Evolutionary conservation across 208 protist species (phyloP).

Genomic region (Trypanosomatidae sp.): DNA sequence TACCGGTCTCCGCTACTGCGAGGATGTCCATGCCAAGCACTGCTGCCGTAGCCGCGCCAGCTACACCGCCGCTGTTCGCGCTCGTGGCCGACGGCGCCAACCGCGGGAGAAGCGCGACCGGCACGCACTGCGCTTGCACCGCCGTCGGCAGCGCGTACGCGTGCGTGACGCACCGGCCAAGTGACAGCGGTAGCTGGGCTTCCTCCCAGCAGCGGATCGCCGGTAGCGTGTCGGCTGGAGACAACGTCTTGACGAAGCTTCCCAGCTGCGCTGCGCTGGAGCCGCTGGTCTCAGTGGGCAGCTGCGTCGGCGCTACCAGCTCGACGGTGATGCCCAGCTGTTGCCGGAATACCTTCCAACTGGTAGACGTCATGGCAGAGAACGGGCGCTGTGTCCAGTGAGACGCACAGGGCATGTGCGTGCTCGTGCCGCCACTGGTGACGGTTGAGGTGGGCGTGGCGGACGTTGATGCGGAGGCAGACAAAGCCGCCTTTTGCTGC

Average conservation of each 20-base stretch:
- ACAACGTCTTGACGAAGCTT: background rate
- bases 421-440: background rate
- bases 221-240: conserved; percentile 17
- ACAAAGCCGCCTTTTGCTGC: conserved; percentile 9
- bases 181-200: conserved; percentile 52
- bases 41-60: background rate
- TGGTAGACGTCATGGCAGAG: conserved; percentile 53
- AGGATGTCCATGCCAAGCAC: conserved; percentile 72
- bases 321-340: conserved; percentile 74
- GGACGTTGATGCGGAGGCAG: conserved; percentile 4
- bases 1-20: conserved; percentile 92
- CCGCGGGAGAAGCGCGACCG: conserved; percentile 33
- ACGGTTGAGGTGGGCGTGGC: background rate
- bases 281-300: background rate
- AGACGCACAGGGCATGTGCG: conserved; percentile 2
- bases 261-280: background rate
- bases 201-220: conserved; percentile 88
- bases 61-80: background rate
- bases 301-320: conserved; percentile 26
- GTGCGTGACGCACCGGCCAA: conserved; percentile 45
- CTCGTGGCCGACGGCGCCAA: background rate
- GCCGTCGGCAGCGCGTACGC: conserved; percentile 68
- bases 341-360: conserved; percentile 74
- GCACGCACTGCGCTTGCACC: conserved; percentile 81
- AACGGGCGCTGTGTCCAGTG: conserved; percentile 64